These are phyloP conservation scores for Whalleya microplaca DNA, from an alignment of 2,329 filamentous ascomycete genomes.

Conservation along the genomic window DNA sequence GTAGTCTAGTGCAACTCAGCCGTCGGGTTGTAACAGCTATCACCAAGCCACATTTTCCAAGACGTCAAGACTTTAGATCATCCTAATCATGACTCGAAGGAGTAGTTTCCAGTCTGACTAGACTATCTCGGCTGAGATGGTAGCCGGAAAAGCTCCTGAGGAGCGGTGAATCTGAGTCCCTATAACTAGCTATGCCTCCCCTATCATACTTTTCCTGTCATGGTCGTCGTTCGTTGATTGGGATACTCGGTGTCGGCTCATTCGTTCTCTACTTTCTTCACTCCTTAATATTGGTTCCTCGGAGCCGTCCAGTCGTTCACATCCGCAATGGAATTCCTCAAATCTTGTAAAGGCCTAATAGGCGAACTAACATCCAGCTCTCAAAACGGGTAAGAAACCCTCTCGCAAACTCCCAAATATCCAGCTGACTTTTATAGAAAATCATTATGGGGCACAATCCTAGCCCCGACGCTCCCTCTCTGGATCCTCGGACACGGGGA, in stretches of 20 bases:
- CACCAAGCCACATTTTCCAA: too few species aligned
- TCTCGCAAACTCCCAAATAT: not conserved
- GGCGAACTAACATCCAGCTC: constrained; percentile 28
- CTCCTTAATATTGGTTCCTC: constrained; percentile 24
- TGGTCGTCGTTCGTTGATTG: too few species aligned
- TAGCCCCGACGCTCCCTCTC: constrained; percentile 35
- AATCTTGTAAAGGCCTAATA: constrained; percentile 21
- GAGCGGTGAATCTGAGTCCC: too few species aligned
- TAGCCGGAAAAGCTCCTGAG: too few species aligned
- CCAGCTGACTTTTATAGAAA: constrained; percentile 18
- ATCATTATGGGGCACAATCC: constrained; percentile 40
- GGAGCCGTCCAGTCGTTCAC: constrained; percentile 33
- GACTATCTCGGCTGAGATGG: too few species aligned
- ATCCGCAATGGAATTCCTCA: constrained; percentile 31
- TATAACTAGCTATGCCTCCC: too few species aligned
- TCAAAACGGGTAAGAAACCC: constrained; percentile 34
- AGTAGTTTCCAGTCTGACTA: too few species aligned
- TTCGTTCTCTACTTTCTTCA: constrained; percentile 12
- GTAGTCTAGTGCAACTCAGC: too few species aligned
- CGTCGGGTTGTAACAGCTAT: too few species aligned
- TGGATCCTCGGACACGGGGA: constrained; percentile 29
- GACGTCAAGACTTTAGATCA: too few species aligned
- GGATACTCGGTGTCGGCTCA: constrained; percentile 9
- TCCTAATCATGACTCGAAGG: too few species aligned
- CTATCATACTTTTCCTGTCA: too few species aligned